Conservation (phyloP, 768 basidiomycete species). For the Cystofilobasidium bisporidii region DNA sequence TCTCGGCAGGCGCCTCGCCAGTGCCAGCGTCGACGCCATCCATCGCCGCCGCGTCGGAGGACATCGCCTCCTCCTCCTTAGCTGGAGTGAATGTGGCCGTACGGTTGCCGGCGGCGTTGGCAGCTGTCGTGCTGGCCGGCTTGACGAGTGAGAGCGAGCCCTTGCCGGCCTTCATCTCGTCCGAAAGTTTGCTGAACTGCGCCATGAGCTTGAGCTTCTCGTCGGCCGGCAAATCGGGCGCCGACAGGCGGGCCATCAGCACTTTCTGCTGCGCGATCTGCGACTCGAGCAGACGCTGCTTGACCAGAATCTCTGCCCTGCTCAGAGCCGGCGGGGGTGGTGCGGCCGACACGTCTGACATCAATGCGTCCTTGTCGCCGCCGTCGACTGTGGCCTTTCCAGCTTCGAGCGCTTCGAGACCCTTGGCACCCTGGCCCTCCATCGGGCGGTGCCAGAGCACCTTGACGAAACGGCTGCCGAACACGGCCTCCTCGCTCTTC, state of each 20-base stretch:
- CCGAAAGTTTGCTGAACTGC: conserved; percentile 61
- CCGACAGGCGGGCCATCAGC: conserved; percentile 60
- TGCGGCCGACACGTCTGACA: conserved; percentile 28
- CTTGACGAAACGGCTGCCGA: conserved; percentile 87
- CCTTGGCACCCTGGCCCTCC: conserved; percentile 77
- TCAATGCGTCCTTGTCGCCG: conserved; percentile 31
- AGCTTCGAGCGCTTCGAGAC: conserved; percentile 67
- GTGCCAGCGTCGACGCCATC: conserved; percentile 32
- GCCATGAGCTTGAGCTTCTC: conserved; percentile 67
- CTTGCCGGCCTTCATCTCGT: conserved; percentile 56
- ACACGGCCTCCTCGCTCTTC: conserved; percentile 90
- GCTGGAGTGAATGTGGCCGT: conserved; percentile 37
- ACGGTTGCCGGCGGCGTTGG: conserved; percentile 33
- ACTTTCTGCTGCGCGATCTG: conserved; percentile 83
- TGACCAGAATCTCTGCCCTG: conserved; percentile 43
- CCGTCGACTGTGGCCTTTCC: conserved; percentile 64
- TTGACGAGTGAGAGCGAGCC: not conserved
- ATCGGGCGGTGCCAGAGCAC: conserved; percentile 90
- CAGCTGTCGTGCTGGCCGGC: not conserved
- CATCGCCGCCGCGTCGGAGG: conserved; percentile 32
- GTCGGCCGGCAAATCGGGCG: conserved; percentile 53
- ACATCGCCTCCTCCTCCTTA: conserved; percentile 41
- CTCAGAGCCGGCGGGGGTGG: not conserved
- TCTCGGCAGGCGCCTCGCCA: conserved; percentile 44
- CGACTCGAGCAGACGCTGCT: conserved; percentile 65